Percentiles rank a stretch among this genome's conserved stretches.
Evolutionary conservation across 2,329 filamentous ascomycete genomes (phyloP).

Genomic region (Aureobasidium zeae): DNA sequence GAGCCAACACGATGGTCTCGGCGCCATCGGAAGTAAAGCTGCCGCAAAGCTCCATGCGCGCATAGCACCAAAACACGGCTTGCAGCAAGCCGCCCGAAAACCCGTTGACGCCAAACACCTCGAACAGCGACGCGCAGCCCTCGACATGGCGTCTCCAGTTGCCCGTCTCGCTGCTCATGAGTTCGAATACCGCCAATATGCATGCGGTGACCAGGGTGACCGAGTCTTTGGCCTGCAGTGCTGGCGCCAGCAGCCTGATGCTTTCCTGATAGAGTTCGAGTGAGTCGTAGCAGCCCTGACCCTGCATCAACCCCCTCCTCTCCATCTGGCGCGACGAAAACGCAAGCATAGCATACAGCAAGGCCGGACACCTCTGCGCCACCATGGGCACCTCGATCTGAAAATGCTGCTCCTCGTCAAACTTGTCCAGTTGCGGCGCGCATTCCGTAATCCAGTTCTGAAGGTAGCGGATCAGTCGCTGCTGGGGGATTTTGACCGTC

Average conservation of each 20-base stretch:
- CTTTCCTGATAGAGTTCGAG: conserved; percentile 9
- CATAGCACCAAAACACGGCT: conserved; percentile 4
- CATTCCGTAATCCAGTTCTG: conserved; percentile 7
- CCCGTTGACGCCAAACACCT: conserved; percentile 6
- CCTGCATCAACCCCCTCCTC: conserved; percentile 1
- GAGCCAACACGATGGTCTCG: conserved; percentile 1
- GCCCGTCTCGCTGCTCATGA: conserved; percentile 7
- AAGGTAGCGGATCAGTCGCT: background rate
- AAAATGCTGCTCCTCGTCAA: conserved; percentile 7
- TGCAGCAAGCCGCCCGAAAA: conserved; percentile 6
- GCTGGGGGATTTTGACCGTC: conserved; percentile 6
- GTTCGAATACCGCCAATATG: conserved; percentile 3
- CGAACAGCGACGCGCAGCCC: conserved; percentile 4
- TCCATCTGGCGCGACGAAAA: conserved; percentile 10
- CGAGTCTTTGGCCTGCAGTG: conserved; percentile 4
- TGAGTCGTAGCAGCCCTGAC: conserved; percentile 5
- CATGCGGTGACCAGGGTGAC: conserved; percentile 3
- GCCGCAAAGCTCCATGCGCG: background rate
- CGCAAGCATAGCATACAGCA: conserved; percentile 6
- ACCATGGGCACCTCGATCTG: conserved; percentile 6
- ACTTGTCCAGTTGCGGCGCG: conserved; percentile 9
- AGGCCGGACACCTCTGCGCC: conserved; percentile 2
- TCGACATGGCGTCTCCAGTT: conserved; percentile 11
- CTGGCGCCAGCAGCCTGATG: conserved; percentile 3
- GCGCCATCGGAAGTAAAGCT: conserved; percentile 2